These are phyloP conservation scores for Solanum gandarillasii DNA, from an alignment of 257 asterid species.

Conservation along the genomic window DNA sequence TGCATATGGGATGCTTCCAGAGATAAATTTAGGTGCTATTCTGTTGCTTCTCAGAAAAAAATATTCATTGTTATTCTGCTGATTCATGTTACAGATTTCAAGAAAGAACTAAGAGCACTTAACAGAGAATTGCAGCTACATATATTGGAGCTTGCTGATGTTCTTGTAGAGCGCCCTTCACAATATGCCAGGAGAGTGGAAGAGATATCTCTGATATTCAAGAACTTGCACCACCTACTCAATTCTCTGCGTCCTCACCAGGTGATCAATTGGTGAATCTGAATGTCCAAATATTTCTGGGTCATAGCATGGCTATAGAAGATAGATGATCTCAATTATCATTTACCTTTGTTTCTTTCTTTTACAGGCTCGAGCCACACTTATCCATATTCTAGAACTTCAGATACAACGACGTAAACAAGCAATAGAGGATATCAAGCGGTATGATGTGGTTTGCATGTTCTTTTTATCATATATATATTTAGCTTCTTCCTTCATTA, in stretches of 20 bases:
- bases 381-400: conserved; percentile 86
- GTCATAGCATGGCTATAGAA: neutral
- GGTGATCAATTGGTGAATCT: conserved; percentile 26
- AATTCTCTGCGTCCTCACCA: conserved; percentile 95
- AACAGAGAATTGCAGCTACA: conserved; percentile 87
- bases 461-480: neutral
- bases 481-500: neutral
- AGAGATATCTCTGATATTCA: conserved; percentile 80
- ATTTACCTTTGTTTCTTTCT: neutral
- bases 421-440: conserved; percentile 95
- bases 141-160: conserved; percentile 88
- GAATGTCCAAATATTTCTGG: neutral
- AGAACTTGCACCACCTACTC: conserved; percentile 90
- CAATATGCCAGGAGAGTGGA: conserved; percentile 97
- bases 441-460: conserved; percentile 26
- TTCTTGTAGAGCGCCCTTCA: conserved; percentile 90
- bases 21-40: neutral
- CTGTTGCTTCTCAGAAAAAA: neutral
- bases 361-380: conserved; percentile 88
- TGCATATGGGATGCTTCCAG: neutral
- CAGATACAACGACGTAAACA: conserved; percentile 87
- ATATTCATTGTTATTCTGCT: neutral
- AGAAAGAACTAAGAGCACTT: conserved; percentile 82
- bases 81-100: conserved; percentile 43
- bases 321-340: neutral